Conservation (phyloP, 2,329 filamentous ascomycete species). For the Tolypocladium amazonense region DNA sequence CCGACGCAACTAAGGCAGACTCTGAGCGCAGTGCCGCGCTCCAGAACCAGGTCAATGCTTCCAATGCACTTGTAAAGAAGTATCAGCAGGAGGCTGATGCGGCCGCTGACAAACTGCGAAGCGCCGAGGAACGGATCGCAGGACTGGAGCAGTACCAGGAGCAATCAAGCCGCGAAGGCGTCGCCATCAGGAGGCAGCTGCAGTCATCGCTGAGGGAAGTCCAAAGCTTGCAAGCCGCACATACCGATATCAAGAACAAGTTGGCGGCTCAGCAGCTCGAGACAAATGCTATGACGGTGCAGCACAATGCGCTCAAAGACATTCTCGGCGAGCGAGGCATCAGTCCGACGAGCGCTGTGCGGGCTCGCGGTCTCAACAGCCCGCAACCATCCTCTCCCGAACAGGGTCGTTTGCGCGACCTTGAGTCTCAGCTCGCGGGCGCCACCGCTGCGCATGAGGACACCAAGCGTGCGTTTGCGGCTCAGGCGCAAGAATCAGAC, state of each 20-base stretch:
- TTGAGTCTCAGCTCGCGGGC: conserved; percentile 77
- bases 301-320: conserved; percentile 88
- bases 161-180: conserved; percentile 86
- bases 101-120: conserved; percentile 79
- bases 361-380: conserved; percentile 64
- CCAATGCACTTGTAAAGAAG: conserved; percentile 72
- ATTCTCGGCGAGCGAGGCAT: conserved; percentile 84
- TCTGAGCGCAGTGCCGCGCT: conserved; percentile 62
- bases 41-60: conserved; percentile 67
- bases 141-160: conserved; percentile 96
- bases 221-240: conserved; percentile 69
- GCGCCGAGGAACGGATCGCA: conserved; percentile 92
- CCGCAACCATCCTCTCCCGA: conserved; percentile 68
- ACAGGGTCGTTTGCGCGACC: conserved; percentile 64
- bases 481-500: conserved; percentile 79
- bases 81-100: conserved; percentile 82
- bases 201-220: conserved; percentile 76
- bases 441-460: conserved; percentile 77
- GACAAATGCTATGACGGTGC: conserved; percentile 84
- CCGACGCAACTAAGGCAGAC: conserved; percentile 35
- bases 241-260: conserved; percentile 72
- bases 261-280: conserved; percentile 82
- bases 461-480: conserved; percentile 64
- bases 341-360: conserved; percentile 60
- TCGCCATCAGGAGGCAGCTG: conserved; percentile 80